Conservation (phyloP, 768 basidiomycete species). For the Boletus bicolor region DNA sequence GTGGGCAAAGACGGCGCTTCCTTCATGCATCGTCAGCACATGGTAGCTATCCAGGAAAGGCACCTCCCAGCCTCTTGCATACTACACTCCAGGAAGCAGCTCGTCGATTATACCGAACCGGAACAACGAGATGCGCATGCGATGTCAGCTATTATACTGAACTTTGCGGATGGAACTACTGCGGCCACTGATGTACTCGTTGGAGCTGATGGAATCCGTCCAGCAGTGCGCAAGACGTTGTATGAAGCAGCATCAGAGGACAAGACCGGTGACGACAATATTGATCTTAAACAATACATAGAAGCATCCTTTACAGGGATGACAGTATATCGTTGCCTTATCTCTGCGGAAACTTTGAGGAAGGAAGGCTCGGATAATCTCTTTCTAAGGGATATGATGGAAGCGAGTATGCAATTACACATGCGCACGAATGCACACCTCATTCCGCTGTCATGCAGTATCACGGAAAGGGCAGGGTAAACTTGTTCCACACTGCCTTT, state of each 20-base stretch:
- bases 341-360: constrained; percentile 33
- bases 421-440: not conserved
- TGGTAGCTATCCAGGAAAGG: constrained; percentile 18
- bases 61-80: constrained; percentile 20
- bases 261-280: not conserved
- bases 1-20: constrained; percentile 4
- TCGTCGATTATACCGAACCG: constrained; percentile 11
- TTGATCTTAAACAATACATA: constrained; percentile 11
- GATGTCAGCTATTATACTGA: constrained; percentile 9
- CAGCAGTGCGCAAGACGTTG: constrained; percentile 23
- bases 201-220: constrained; percentile 45
- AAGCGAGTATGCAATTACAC: constrained; percentile 18
- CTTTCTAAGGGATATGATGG: constrained; percentile 14
- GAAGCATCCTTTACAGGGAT: constrained; percentile 42
- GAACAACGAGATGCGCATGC: constrained; percentile 25
- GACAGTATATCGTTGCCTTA: constrained; percentile 36
- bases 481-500: not conserved
- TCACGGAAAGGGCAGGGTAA: constrained; percentile 8
- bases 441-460: constrained; percentile 15
- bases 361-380: constrained; percentile 21
- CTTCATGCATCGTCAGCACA: constrained; percentile 22
- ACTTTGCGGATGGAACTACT: constrained; percentile 14
- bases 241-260: constrained; percentile 13
- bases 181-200: constrained; percentile 40
- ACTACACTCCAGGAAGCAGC: constrained; percentile 19